phyloP scores from a whole-genome alignment of 106 monocot genomes.

The Dioscorea zingiberensis region DNA sequence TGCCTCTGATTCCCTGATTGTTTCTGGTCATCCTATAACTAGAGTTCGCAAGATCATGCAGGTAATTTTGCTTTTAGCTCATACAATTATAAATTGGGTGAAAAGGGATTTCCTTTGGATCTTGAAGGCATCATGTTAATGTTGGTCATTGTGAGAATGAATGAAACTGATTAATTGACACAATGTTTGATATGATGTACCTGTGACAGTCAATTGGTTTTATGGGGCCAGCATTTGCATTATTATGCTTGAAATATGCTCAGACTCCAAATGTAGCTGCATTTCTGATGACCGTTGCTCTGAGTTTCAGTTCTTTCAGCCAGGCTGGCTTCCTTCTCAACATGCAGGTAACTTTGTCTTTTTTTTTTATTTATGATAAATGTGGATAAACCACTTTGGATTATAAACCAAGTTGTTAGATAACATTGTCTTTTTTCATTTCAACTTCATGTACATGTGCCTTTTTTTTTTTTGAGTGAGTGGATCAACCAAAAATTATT shows the following conservation, averaged over 20 bases:
- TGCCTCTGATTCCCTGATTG: constrained; percentile 76
- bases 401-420: too few relatives aligned
- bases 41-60: constrained; percentile 83
- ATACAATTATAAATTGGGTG: too few relatives aligned
- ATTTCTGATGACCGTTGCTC: constrained; percentile 61
- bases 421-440: too few relatives aligned
- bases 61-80: constrained; percentile 23
- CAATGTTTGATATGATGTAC: background rate
- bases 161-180: too few relatives aligned
- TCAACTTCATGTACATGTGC: background rate
- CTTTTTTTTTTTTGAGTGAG: too few relatives aligned
- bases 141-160: too few relatives aligned
- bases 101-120: too few relatives aligned
- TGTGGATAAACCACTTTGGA: too few relatives aligned
- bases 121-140: too few relatives aligned
- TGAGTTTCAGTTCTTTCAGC: constrained; percentile 93
- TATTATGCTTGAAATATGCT: constrained; percentile 70
- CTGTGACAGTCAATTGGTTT: constrained; percentile 79
- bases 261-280: constrained; percentile 57
- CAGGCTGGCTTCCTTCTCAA: constrained; percentile 93
- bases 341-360: constrained; percentile 52
- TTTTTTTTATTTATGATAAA: too few relatives aligned
- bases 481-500: too few relatives aligned
- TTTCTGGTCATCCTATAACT: constrained; percentile 45
- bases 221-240: constrained; percentile 63